Conservation (phyloP, 2,329 filamentous ascomycete species). For the Claviceps sp. region DNA sequence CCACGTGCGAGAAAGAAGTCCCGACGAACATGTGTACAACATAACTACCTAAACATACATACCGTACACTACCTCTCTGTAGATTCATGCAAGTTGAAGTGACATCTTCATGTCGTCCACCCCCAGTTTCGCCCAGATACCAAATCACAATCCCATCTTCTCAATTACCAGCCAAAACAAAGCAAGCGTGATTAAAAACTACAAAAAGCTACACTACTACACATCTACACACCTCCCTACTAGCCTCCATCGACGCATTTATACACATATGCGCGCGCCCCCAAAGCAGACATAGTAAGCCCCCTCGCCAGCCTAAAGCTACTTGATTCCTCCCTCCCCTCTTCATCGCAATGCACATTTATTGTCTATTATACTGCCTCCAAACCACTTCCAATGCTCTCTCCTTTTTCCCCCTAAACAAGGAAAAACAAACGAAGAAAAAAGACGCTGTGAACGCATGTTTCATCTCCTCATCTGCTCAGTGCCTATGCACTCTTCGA, state of each 20-base stretch:
- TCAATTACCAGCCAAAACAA: background rate
- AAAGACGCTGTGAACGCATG: background rate
- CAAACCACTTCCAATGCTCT: background rate
- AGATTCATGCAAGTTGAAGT: no score
- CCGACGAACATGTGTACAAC: no score
- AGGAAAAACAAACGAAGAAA: background rate
- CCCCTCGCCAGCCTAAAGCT: background rate
- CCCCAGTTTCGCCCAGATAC: background rate
- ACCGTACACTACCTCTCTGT: no score
- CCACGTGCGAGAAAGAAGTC: no score
- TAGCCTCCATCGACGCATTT: background rate
- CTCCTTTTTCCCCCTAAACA: background rate
- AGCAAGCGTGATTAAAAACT: background rate
- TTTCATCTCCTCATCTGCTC: background rate
- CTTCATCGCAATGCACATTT: background rate
- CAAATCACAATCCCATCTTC: background rate
- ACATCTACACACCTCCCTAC: background rate
- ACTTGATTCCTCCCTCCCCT: background rate
- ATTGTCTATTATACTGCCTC: conserved; percentile 1
- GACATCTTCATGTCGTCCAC: background rate
- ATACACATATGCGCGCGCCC: background rate
- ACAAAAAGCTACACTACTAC: background rate
- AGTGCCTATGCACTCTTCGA: background rate
- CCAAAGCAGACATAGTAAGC: background rate
- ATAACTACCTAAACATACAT: no score